Evolutionary conservation across 1,139 yeast genomes (phyloP).

Genomic region (Blastobotrys petasosporus): DNA sequence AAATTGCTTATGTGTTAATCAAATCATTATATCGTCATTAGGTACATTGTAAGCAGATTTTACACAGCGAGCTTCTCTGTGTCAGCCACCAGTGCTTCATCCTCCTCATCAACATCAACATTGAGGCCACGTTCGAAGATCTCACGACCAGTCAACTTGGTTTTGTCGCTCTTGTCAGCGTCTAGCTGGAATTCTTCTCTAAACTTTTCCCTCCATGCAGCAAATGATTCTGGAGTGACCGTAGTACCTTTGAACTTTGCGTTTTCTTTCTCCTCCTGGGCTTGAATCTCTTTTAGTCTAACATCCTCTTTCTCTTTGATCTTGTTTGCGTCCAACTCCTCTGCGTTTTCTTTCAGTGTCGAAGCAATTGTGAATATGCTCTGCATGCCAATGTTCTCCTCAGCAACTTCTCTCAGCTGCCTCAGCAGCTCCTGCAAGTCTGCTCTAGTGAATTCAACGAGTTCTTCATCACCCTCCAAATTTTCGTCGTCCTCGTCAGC

Average conservation of each 20-base stretch:
- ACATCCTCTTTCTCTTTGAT: conserved; percentile 50
- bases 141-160: conserved; percentile 74
- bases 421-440: conserved; percentile 42
- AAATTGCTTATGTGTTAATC: no score
- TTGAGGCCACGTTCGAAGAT: conserved; percentile 87
- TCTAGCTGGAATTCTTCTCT: conserved; percentile 49
- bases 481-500: conserved; percentile 41
- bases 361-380: conserved; percentile 76
- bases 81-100: conserved; percentile 12
- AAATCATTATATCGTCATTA: no score
- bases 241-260: conserved; percentile 68
- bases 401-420: conserved; percentile 47
- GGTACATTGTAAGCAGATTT: not conserved
- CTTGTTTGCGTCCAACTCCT: conserved; percentile 52
- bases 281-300: conserved; percentile 53
- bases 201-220: conserved; percentile 63
- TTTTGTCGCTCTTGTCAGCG: conserved; percentile 36
- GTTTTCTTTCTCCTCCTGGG: conserved; percentile 66
- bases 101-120: conserved; percentile 50
- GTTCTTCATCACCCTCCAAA: conserved; percentile 17
- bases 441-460: conserved; percentile 21
- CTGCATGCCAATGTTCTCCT: conserved; percentile 77
- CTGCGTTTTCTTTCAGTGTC: conserved; percentile 73
- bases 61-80: conserved; percentile 14
- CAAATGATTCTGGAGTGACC: conserved; percentile 67